Conservation (phyloP, 2,329 filamentous ascomycete species). For the Colletotrichum coccodes region DNA sequence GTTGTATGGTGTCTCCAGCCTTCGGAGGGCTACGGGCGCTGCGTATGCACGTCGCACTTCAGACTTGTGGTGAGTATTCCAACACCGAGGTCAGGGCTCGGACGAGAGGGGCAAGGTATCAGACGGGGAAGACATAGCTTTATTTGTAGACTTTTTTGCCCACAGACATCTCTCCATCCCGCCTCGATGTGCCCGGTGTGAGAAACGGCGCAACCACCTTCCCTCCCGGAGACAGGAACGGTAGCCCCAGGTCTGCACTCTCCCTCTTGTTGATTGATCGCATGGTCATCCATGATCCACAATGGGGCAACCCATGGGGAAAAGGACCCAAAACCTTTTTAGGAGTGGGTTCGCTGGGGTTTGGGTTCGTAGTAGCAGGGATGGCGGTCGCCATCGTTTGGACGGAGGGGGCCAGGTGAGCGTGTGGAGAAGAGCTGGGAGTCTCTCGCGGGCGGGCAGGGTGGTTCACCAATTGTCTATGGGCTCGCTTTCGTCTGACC, state of each 20-base stretch:
- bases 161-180: slow-evolving; percentile 4
- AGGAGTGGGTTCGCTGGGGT: slow-evolving; percentile 14
- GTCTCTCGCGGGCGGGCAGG: neutral
- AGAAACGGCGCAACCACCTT: slow-evolving; percentile 20
- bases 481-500: neutral
- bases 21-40: neutral
- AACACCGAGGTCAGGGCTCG: neutral
- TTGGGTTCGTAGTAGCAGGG: neutral
- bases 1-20: neutral
- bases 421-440: neutral
- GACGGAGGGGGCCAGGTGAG: neutral
- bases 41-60: neutral
- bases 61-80: neutral
- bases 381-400: neutral
- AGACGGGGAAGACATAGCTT: neutral
- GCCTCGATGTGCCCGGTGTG: neutral
- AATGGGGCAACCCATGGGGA: slow-evolving; percentile 11
- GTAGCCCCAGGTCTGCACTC: neutral
- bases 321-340: slow-evolving; percentile 11
- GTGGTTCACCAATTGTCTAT: neutral
- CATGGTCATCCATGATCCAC: neutral
- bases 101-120: neutral
- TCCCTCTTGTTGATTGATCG: neutral
- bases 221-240: neutral
- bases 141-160: slow-evolving; percentile 25